phyloP scores from a whole-genome alignment of 108 stramenopile genomes.

The Cyclostephanos tholiformis region DNA sequence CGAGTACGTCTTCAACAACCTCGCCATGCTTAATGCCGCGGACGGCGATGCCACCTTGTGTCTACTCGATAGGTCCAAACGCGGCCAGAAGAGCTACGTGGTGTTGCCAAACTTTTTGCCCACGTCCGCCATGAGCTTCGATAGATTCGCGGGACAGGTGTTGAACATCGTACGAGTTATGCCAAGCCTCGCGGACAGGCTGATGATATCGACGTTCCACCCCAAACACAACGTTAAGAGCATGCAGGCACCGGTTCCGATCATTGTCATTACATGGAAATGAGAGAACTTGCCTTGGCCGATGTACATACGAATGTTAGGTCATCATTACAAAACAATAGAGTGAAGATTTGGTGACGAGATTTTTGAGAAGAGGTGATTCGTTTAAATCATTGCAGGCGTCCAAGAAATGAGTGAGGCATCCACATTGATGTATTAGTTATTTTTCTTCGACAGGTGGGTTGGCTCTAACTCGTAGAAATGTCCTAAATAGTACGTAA shows the following conservation, averaged over 20 bases:
- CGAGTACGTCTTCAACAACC: conserved; percentile 81
- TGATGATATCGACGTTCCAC: conserved; percentile 66
- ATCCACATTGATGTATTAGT: too few species aligned
- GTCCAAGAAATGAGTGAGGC: too few species aligned
- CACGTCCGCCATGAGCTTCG: conserved; percentile 70
- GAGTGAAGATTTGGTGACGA: not conserved
- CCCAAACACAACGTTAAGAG: conserved; percentile 67
- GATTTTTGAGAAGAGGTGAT: not conserved
- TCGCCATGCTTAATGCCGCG: conserved; percentile 64
- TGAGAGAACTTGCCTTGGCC: conserved; percentile 4
- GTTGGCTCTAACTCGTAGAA: too few species aligned
- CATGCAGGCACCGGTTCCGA: conserved; percentile 67
- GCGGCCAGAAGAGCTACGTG: conserved; percentile 63
- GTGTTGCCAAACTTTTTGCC: conserved; percentile 75
- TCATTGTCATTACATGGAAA: conserved; percentile 73
- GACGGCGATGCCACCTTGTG: not conserved
- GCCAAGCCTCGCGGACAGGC: conserved; percentile 52
- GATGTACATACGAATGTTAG: not conserved
- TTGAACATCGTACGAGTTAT: conserved; percentile 53
- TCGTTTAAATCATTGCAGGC: too few species aligned
- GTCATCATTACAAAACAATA: not conserved
- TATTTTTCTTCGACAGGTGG: too few species aligned
- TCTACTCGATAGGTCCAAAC: conserved; percentile 13
- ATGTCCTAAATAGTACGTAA: too few species aligned
- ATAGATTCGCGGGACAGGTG: conserved; percentile 67